Evolutionary conservation across 345 rosid genomes (phyloP).

Genomic region (Kernera saxatilis): DNA sequence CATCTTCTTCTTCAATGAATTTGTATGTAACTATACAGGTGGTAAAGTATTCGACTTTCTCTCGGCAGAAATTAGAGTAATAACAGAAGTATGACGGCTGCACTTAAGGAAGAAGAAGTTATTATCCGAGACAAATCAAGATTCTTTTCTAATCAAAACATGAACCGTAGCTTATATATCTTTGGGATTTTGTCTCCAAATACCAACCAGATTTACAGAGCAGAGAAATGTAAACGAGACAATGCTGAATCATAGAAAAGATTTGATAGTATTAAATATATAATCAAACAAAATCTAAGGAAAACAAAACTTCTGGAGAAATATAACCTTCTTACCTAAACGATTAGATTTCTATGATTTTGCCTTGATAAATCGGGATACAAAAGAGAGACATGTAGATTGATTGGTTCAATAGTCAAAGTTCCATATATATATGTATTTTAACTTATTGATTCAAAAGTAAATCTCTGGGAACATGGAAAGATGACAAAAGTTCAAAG

Average conservation of each 20-base stretch:
- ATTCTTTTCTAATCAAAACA: background rate
- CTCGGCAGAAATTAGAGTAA: background rate
- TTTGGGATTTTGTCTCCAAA: background rate
- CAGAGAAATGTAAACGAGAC: conserved; percentile 6
- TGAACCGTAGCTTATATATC: background rate
- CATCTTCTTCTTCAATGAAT: conserved; percentile 39
- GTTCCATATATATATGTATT: background rate
- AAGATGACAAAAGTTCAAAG: conserved; percentile 20
- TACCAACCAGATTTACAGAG: conserved; percentile 6
- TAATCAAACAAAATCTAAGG: background rate
- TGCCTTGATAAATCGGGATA: background rate
- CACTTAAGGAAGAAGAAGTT: background rate
- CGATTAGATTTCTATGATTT: background rate
- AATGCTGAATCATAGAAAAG: conserved; percentile 13
- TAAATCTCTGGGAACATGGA: conserved; percentile 21
- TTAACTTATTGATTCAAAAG: background rate
- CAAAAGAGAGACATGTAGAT: background rate
- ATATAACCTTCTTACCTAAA: background rate
- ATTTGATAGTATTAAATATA: background rate
- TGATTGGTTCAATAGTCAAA: conserved; percentile 4
- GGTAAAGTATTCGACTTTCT: background rate
- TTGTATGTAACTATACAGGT: background rate
- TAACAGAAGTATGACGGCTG: conserved; percentile 1
- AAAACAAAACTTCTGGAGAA: background rate
- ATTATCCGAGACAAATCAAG: background rate